Evolutionary conservation across 768 basidiomycete species (phyloP), one percentile per base, ranked within the genome.

Genomic region (Lactarius hatsudake): DNA sequence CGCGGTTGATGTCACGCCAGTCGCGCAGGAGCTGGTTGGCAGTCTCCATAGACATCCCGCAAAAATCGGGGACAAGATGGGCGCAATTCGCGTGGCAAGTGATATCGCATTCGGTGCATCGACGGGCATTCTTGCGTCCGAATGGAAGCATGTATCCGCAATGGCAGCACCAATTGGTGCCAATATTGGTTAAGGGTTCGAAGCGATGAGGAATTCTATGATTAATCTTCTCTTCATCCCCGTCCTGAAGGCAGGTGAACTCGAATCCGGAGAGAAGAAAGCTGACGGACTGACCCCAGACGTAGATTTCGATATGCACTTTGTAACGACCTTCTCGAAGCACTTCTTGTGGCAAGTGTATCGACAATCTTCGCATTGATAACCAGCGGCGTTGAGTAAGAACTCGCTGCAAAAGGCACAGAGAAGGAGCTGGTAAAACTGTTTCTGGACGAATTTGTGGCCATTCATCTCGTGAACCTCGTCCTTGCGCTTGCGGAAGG

Each of bases 391-490:
- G 69, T 98, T 98, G 76, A 98, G 90, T 65, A 99, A 82, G 81
- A 99, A 98, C 74, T 98, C 96, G 79, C 87, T 89, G 81, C 97
- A 99, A 78, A 97, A 94, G 3, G 97, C 97, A 76, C 97, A 99
- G 61, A 98, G 84, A 84, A 99, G 97, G 75, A 98, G 87, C 76
- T 98, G 96, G 77, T 97, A 98, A 82, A 99, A 99, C 78, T 98
- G 97, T 56, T 89, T 87, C 73, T 94, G 93, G 56, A 99, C 85
- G 75, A 99, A 99, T 78, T 97, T 94, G 81, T 99, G 97, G 13
- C 97, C 97, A 75, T 98, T 98, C 94, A 98, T 98, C 78, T 98
- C 96, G 80, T 96, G 95, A 3, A 98, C 90, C 81, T 98, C 96
- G 71, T 88, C 96, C 78, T 98, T 98, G 73, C 96, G 92, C 79